Percentiles rank a stretch among this genome's conserved stretches.
Conservation (phyloP, 2,329 filamentous ascomycete species). For the Paraconiothyrium sp. region DNA sequence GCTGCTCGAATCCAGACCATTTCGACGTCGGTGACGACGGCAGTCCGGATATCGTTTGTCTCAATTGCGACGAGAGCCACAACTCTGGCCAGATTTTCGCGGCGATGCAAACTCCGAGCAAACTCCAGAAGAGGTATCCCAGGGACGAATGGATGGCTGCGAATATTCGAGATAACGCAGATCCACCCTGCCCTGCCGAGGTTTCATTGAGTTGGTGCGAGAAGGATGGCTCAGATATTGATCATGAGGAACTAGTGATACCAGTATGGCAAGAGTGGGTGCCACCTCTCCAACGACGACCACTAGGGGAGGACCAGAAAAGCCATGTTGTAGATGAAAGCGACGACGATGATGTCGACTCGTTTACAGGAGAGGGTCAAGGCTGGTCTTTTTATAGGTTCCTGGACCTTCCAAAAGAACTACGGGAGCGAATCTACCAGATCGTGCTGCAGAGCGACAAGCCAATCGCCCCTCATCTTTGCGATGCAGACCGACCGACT, state of each 20-base stretch:
- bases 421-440: conserved; percentile 29
- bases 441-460: conserved; percentile 18
- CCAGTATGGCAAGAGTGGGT: neutral
- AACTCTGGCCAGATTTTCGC: neutral
- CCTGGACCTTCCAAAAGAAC: conserved; percentile 26
- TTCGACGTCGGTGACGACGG: neutral
- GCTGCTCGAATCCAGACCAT: neutral
- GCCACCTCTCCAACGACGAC: neutral
- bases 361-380: neutral
- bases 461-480: conserved; percentile 28
- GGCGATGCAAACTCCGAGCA: no score
- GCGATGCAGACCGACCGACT: conserved; percentile 15
- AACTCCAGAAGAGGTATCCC: no score
- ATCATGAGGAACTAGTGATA: no score
- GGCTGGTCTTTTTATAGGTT: conserved; percentile 23
- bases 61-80: neutral
- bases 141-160: no score
- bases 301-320: neutral
- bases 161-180: no score
- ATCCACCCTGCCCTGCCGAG: no score
- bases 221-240: no score
- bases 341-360: no score
- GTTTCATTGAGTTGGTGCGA: no score
- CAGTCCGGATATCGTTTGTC: neutral
- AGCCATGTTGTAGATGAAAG: no score